Conservation (phyloP, 2,329 filamentous ascomycete species). For the Fusarium begoniae region DNA sequence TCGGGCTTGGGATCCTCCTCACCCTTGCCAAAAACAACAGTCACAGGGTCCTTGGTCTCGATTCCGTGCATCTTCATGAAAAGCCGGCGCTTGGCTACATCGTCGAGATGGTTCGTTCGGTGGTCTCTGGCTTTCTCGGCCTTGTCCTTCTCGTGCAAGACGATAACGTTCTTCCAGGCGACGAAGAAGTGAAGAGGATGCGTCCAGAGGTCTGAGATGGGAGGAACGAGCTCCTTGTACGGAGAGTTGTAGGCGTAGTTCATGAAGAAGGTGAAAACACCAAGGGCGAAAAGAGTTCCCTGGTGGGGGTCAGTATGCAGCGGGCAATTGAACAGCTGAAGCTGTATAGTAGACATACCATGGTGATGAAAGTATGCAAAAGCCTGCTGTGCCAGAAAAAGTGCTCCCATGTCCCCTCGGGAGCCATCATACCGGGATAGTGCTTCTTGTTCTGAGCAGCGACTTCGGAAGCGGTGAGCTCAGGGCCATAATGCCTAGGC, state of each 20-base stretch:
- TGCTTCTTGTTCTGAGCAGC: slow-evolving; percentile 72
- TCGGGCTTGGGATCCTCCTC: slow-evolving; percentile 50
- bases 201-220: slow-evolving; percentile 71
- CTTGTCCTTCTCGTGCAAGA: slow-evolving; percentile 78
- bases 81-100: slow-evolving; percentile 85
- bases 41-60: slow-evolving; percentile 68
- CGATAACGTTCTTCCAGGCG: slow-evolving; percentile 76
- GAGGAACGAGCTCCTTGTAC: slow-evolving; percentile 80
- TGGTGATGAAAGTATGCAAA: slow-evolving; percentile 84
- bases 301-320: slow-evolving; percentile 40
- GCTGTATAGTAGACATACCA: slow-evolving; percentile 64
- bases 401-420: slow-evolving; percentile 81
- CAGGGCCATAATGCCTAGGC: slow-evolving; percentile 78
- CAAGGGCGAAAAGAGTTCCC: slow-evolving; percentile 75
- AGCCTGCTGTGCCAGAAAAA: slow-evolving; percentile 82
- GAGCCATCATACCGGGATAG: slow-evolving; percentile 91
- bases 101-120: slow-evolving; percentile 78
- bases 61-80: slow-evolving; percentile 89
- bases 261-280: slow-evolving; percentile 75
- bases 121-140: slow-evolving; percentile 75
- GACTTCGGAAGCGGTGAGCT: slow-evolving; percentile 71
- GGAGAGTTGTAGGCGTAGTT: slow-evolving; percentile 84
- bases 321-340: neutral
- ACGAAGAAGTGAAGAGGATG: slow-evolving; percentile 75
- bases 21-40: slow-evolving; percentile 53